These are phyloP conservation scores for Tanacetum coccineum DNA, from an alignment of 129 eudicot species.

Conservation along the genomic window DNA sequence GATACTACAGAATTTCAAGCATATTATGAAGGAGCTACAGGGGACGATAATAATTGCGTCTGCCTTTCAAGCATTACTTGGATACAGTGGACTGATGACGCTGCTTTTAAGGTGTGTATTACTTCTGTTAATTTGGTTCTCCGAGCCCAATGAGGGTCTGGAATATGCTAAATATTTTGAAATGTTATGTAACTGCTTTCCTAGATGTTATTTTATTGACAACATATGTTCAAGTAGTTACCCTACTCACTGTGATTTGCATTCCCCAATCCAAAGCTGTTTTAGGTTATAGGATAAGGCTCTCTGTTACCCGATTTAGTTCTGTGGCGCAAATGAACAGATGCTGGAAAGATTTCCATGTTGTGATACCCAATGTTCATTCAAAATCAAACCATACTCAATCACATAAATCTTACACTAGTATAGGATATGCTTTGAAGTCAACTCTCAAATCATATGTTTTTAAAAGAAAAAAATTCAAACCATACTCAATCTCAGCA, in stretches of 20 bases:
- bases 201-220: background rate
- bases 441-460: no score
- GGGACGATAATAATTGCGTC: conserved; percentile 91
- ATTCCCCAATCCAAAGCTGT: background rate
- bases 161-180: background rate
- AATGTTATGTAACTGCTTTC: background rate
- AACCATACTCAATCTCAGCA: no score
- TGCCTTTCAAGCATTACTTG: conserved; percentile 84
- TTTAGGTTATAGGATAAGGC: background rate
- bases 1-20: conserved; percentile 79
- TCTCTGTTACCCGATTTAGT: background rate
- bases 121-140: conserved; percentile 13
- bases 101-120: conserved; percentile 57
- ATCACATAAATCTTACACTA: no score
- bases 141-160: background rate
- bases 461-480: no score
- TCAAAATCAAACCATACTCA: no score
- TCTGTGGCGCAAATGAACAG: background rate
- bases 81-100: conserved; percentile 94
- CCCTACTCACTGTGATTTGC: background rate
- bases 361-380: background rate
- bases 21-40: conserved; percentile 93
- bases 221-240: background rate
- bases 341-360: background rate
- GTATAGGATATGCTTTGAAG: no score